These are phyloP conservation scores for Arxiozyma slooffiae DNA, from an alignment of 1,139 yeast species.

Conservation along the genomic window DNA sequence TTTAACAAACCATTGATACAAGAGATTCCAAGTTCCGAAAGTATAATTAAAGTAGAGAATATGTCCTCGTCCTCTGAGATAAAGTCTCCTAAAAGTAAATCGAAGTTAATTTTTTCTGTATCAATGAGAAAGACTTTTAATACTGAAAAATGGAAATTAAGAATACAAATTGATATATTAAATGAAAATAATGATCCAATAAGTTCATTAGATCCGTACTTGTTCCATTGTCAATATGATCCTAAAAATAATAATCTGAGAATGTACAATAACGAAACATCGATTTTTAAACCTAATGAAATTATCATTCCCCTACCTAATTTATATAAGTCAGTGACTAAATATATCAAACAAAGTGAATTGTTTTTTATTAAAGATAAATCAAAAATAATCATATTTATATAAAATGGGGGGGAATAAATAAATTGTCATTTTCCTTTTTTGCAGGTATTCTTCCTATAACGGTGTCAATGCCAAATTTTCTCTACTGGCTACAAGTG, in stretches of 20 bases:
- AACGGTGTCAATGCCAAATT: conserved; percentile 13
- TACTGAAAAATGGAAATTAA: conserved; percentile 14
- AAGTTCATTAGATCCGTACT: background rate
- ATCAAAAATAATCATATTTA: conserved; percentile 15
- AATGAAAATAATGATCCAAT: conserved; percentile 1
- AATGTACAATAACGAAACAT: conserved; percentile 13
- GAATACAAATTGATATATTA: conserved; percentile 17
- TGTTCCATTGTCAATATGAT: conserved; percentile 13
- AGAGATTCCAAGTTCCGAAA: conserved; percentile 11
- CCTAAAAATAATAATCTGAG: conserved; percentile 12
- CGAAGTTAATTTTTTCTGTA: conserved; percentile 15
- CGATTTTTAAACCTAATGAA: conserved; percentile 9
- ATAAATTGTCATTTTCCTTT: too few species aligned
- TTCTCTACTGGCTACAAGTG: conserved; percentile 11
- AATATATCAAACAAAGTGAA: conserved; percentile 7
- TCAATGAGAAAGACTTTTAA: conserved; percentile 19
- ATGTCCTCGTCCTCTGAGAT: background rate
- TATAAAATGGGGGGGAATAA: conserved; percentile 14
- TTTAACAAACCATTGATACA: conserved; percentile 13
- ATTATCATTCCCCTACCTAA: conserved; percentile 23
- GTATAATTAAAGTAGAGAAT: background rate
- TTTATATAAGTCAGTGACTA: conserved; percentile 7
- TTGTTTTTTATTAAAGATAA: conserved; percentile 16
- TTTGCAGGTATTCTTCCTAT: background rate
- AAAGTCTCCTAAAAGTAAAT: conserved; percentile 1